Evolutionary conservation across 768 basidiomycete genomes (phyloP), one percentile per base, ranked within the genome.

Genomic region (Ephemerocybe angulata): DNA sequence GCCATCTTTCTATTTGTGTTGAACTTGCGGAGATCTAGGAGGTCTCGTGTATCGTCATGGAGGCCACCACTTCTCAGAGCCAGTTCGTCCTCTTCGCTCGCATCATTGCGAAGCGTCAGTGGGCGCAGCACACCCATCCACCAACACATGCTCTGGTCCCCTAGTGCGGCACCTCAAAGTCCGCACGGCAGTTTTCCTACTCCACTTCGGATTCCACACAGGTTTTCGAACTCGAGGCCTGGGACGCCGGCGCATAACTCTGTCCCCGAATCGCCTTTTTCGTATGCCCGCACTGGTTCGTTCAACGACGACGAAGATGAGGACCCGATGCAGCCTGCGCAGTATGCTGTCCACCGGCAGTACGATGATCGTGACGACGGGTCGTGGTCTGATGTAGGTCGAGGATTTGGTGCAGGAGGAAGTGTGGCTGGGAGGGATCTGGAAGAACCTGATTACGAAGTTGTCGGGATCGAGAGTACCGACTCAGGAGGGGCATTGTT

Each of bases 271-370:
- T 21, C 64, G 17, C 55, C 67, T 17, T 54, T 62, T 50, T 57
- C 63, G n/a, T 63, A 69, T 40, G 29, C 72, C 8, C 73, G 78
- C 17, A 75, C 75, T 37, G 76, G 79, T 22, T 70, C 73, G 4
- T 73, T 76, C 25, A 68, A 29, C 3, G 61, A 62, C 17, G 76
- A 80, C 11, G 78, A 81, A 33, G 79, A 83, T 21, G 77, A 78
- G 1, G 81, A 82, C 25, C 72, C 71, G 17, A 70, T 82, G 68
- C 78, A 75, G 56, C 78, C 82, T 10, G 63, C 74, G 10, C 82
- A 81, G 42, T 84, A 84, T 60, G 70, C 65, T 13, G 60, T 66
- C 29, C 70, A 69, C 41, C 35, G 54, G 21, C 63, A 41, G 4
- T 51, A 54, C 44, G 60, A 71, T 46, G 64, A 66, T 44, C 71